phyloP scores from a whole-genome alignment of 768 basidiomycete species.

The Candolleomyces efflorescens region DNA sequence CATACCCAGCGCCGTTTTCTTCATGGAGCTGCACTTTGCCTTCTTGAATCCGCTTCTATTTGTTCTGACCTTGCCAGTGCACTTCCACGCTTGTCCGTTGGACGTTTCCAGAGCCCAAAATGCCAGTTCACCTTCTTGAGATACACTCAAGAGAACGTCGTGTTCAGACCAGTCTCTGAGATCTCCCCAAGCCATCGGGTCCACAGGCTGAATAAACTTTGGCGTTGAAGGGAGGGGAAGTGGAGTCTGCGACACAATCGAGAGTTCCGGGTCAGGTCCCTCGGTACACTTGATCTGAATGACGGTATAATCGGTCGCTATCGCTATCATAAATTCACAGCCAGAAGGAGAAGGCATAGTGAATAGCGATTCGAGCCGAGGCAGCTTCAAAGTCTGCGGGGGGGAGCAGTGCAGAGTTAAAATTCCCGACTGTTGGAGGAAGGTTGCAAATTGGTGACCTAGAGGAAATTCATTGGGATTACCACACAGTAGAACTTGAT shows the following conservation, averaged over 20 bases:
- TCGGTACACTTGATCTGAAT: constrained; percentile 48
- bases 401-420: constrained; percentile 55
- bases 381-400: constrained; percentile 38
- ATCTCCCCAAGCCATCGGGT: constrained; percentile 81
- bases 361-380: constrained; percentile 56
- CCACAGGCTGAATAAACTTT: constrained; percentile 67
- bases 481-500: neutral
- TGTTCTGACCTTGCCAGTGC: constrained; percentile 73
- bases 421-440: constrained; percentile 39
- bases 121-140: constrained; percentile 70
- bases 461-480: constrained; percentile 3
- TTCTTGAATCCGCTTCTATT: constrained; percentile 58
- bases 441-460: constrained; percentile 59
- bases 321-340: constrained; percentile 59
- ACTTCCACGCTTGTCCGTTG: constrained; percentile 46
- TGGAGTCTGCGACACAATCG: constrained; percentile 41
- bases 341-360: constrained; percentile 53
- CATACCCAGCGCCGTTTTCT: constrained; percentile 86
- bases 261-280: constrained; percentile 31
- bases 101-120: constrained; percentile 72
- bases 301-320: constrained; percentile 58
- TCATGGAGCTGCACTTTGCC: constrained; percentile 85
- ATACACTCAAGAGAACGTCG: constrained; percentile 79
- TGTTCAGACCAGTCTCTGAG: constrained; percentile 39
- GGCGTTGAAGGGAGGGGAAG: constrained; percentile 50